Percentiles rank a stretch among this genome's conserved stretches.
Conservation (phyloP, 768 basidiomycete species). For the Leccinellum rugosiceps region DNA sequence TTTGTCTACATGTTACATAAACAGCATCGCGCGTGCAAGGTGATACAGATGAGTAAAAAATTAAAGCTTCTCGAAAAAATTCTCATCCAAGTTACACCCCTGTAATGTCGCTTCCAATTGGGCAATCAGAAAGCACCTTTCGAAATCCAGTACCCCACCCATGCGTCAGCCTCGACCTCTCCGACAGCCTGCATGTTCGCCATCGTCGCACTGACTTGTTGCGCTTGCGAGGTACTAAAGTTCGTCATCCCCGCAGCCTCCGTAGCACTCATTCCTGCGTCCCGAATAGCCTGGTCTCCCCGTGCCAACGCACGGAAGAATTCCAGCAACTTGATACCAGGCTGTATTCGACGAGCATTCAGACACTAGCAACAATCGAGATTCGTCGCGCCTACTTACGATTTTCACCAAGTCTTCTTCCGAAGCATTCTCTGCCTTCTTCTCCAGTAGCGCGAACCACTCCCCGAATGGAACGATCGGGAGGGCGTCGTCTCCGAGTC, state of each 20-base stretch:
- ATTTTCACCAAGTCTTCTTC: slow-evolving; percentile 30
- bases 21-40: too few species aligned
- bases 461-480: slow-evolving; percentile 33
- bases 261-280: not conserved
- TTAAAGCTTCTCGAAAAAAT: too few species aligned
- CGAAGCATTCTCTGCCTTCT: slow-evolving; percentile 13
- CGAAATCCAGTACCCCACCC: slow-evolving; percentile 19
- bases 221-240: slow-evolving; percentile 15
- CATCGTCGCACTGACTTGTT: slow-evolving; percentile 21
- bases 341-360: slow-evolving; percentile 16
- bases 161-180: slow-evolving; percentile 20
- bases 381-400: slow-evolving; percentile 22
- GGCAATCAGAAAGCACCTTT: not conserved
- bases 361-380: not conserved
- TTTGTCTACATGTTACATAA: too few species aligned
- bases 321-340: slow-evolving; percentile 34
- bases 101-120: too few species aligned
- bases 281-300: slow-evolving; percentile 14
- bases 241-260: slow-evolving; percentile 23
- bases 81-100: too few species aligned
- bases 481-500: slow-evolving; percentile 9
- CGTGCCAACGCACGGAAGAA: slow-evolving; percentile 29
- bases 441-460: slow-evolving; percentile 33
- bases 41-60: too few species aligned
- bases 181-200: slow-evolving; percentile 25